Percentiles rank a stretch among this genome's conserved stretches.
phyloP scores from a whole-genome alignment of 495 filamentous ascomycete species.

The Geoglossum glabrum region DNA sequence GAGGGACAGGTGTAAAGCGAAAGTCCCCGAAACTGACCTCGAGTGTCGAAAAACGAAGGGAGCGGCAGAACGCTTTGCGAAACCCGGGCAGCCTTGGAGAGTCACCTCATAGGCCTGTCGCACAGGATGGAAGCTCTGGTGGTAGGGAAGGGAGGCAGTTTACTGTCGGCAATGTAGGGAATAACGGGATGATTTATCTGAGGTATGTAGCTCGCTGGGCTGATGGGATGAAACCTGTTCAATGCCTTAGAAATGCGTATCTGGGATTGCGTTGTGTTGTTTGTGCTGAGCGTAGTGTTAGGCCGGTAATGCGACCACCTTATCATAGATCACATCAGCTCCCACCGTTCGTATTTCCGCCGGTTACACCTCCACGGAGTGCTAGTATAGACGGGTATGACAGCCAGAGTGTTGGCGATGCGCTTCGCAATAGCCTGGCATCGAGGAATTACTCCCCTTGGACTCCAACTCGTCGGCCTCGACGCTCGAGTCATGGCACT shows the following conservation, averaged over 20 bases:
- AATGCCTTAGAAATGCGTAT: background rate
- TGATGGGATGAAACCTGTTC: background rate
- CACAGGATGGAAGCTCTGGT: background rate
- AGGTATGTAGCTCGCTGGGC: conserved; percentile 37
- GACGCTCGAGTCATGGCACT: conserved; percentile 1
- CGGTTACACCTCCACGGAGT: conserved; percentile 31
- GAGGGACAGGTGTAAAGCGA: background rate
- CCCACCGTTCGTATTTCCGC: conserved; percentile 34
- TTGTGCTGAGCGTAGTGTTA: background rate
- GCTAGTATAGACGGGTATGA: conserved; percentile 28
- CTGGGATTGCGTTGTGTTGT: background rate
- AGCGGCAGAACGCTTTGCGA: conserved; percentile 3
- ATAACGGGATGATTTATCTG: conserved; percentile 83
- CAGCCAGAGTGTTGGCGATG: conserved; percentile 20
- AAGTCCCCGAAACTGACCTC: background rate
- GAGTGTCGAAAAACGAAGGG: background rate
- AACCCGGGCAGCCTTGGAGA: background rate
- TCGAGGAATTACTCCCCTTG: conserved; percentile 9
- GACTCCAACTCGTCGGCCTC: background rate
- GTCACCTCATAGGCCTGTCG: background rate
- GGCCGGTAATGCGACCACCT: background rate
- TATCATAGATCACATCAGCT: conserved; percentile 13
- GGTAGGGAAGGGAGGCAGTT: conserved; percentile 51
- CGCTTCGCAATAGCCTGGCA: conserved; percentile 30
- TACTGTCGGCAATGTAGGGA: conserved; percentile 82